Evolutionary conservation across 2,329 filamentous ascomycete genomes (phyloP), one percentile per base, ranked within the genome.

Genomic region (Colletotrichum godetiae): DNA sequence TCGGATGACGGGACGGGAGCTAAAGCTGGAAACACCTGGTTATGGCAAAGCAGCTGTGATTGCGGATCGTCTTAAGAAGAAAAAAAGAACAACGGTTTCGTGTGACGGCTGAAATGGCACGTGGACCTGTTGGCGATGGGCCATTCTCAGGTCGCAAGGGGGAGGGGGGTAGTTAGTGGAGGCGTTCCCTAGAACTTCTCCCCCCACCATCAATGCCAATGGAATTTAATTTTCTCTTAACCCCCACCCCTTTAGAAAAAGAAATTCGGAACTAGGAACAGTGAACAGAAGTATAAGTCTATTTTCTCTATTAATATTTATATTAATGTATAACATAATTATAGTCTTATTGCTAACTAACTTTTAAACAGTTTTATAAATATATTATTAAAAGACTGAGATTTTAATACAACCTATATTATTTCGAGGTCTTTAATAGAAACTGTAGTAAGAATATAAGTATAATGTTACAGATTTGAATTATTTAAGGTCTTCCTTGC

Each of bases 71-170:
- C 22, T 3, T 24, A 56, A 22, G 8, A 6, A 56, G 22, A 37
- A 37, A 27, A 33, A 63, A 53, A 64, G 62, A 33, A 15, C 15
- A 7, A 24, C 12, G 10, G 52, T 29, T 13, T 64, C 5, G 53
- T 13, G 53, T 56, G 53, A 56, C 53, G n/a, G 12, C 27, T 56
- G 31, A 42, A 35, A 29, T 56, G 22, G 49, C 49, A 65, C 52
- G 62, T 65, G 33, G 31, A 24, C 53, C 33, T 13, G 31, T 65
- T 65, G 62, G 35, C 37, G 52, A 65, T 56, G 49, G 62, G 42
- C 31, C n/a, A 29, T 27, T 29, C n/a, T n/a, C 13, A 52, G n/a
- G 24, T 63, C 49, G 52, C 61, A 53, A 55, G 29, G 13, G 31
- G 12, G 19, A 49, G 19, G 42, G 42, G 42, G 42, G 12, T n/a